Evolutionary conservation across 106 monocot species (phyloP).

Genomic region (Ottelia alismoides): DNA sequence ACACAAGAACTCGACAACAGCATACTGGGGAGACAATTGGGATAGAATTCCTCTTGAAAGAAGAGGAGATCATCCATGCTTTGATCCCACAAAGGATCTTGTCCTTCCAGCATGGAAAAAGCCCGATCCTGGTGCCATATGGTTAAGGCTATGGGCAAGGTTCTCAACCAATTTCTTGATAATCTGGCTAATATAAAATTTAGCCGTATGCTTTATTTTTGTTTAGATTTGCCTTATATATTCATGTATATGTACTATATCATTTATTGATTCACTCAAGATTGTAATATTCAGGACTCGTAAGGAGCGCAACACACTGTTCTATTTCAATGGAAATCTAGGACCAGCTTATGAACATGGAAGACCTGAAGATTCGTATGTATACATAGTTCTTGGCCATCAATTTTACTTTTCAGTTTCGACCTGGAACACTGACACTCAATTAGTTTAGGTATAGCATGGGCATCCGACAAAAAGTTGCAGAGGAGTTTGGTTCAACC

Average conservation of each 20-base stretch:
- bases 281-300: slow-evolving; percentile 25
- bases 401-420: not conserved
- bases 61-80: slow-evolving; percentile 90
- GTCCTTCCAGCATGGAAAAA: slow-evolving; percentile 92
- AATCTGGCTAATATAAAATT: no score
- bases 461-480: slow-evolving; percentile 80
- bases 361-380: slow-evolving; percentile 77
- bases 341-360: slow-evolving; percentile 77
- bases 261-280: not conserved
- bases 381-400: not conserved
- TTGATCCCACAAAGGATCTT: slow-evolving; percentile 89
- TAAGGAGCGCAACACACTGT: slow-evolving; percentile 50
- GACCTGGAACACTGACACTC: not conserved
- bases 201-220: not conserved
- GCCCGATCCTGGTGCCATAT: slow-evolving; percentile 51
- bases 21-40: slow-evolving; percentile 83
- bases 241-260: not conserved
- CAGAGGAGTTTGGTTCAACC: slow-evolving; percentile 73
- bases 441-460: slow-evolving; percentile 69
- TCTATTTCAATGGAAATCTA: slow-evolving; percentile 96
- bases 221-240: not conserved
- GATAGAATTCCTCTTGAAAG: slow-evolving; percentile 43
- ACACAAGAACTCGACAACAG: slow-evolving; percentile 88
- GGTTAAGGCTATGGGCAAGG: slow-evolving; percentile 73
- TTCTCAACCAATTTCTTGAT: slow-evolving; percentile 3